Conservation (phyloP, 2,329 filamentous ascomycete species). For the Leptographium procerum region DNA sequence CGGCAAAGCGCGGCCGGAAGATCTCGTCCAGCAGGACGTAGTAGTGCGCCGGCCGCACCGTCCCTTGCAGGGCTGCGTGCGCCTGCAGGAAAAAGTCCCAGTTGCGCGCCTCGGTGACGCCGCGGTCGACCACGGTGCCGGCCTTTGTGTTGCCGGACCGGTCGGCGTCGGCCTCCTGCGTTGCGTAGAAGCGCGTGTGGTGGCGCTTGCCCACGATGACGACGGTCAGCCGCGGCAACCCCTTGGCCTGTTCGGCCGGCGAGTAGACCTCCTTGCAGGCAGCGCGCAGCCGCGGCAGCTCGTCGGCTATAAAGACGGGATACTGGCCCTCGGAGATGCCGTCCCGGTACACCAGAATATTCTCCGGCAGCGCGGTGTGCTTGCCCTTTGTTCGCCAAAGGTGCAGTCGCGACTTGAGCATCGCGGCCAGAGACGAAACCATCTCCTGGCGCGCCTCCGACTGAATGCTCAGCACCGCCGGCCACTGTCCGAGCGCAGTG, state of each 20-base stretch:
- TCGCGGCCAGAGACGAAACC: slow-evolving; percentile 43
- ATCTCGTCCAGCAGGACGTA: slow-evolving; percentile 60
- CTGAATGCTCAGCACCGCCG: slow-evolving; percentile 47
- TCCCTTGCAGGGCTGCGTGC: slow-evolving; percentile 52
- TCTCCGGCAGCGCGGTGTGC: slow-evolving; percentile 44
- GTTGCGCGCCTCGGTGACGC: slow-evolving; percentile 60
- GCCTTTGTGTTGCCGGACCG: slow-evolving; percentile 25
- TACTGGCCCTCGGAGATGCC: slow-evolving; percentile 87
- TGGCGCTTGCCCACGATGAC: slow-evolving; percentile 81
- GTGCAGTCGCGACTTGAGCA: slow-evolving; percentile 47
- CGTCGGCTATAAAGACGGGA: slow-evolving; percentile 50
- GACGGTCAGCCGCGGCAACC: slow-evolving; percentile 51
- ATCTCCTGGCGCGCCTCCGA: slow-evolving; percentile 61
- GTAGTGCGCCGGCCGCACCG: slow-evolving; percentile 76
- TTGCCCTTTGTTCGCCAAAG: slow-evolving; percentile 51
- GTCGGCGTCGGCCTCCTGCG: slow-evolving; percentile 21
- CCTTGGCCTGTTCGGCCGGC: slow-evolving; percentile 6
- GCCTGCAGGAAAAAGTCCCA: slow-evolving; percentile 84
- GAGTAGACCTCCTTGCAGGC: slow-evolving; percentile 6
- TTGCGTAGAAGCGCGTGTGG: slow-evolving; percentile 78
- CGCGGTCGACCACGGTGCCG: slow-evolving; percentile 78
- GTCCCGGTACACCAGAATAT: slow-evolving; percentile 78
- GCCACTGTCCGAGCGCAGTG: slow-evolving; percentile 61
- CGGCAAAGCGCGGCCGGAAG: slow-evolving; percentile 31
- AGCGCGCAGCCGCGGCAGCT: slow-evolving; percentile 39